A percentile compares a stretch with the other conserved stretches of the same genome.
Conservation (phyloP, 805 yeast genomes). For the Hanseniaspora hatyaiensis region DNA sequence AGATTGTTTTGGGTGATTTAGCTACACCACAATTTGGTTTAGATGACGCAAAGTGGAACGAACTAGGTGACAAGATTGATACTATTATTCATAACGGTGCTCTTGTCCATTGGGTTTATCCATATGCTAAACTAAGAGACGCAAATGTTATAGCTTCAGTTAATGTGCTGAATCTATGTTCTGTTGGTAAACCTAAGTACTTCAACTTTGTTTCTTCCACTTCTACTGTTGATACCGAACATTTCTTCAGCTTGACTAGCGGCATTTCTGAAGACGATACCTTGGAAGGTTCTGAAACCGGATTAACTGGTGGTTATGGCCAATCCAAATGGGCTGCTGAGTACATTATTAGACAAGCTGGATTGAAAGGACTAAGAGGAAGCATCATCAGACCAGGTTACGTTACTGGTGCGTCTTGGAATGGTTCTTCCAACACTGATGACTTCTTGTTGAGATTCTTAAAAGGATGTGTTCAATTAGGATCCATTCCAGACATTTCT, state of each 20-base stretch:
- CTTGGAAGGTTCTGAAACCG: conserved; percentile 65
- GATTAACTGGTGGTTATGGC: conserved; percentile 88
- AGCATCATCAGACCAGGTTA: conserved; percentile 92
- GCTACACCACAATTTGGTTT: conserved; percentile 65
- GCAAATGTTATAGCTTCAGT: conserved; percentile 86
- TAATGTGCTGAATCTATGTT: conserved; percentile 61
- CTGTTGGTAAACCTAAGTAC: conserved; percentile 64
- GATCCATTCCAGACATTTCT: conserved; percentile 69
- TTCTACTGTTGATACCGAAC: conserved; percentile 75
- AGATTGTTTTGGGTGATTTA: conserved; percentile 74
- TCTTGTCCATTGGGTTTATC: conserved; percentile 96
- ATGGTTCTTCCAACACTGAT: conserved; percentile 91
- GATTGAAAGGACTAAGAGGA: conserved; percentile 75
- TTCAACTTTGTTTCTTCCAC: conserved; percentile 93
- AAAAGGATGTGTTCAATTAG: conserved; percentile 87
- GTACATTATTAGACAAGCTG: conserved; percentile 76
- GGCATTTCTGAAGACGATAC: conserved; percentile 71
- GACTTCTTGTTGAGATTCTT: conserved; percentile 89
- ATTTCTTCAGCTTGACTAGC: conserved; percentile 70
- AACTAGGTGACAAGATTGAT: conserved; percentile 52
- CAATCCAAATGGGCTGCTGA: conserved; percentile 98
- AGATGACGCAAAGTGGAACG: conserved; percentile 42
- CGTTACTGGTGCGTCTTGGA: conserved; percentile 70
- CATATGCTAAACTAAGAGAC: conserved; percentile 78
- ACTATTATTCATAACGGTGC: conserved; percentile 94